These are phyloP conservation scores for Kluyveromyces sp. DNA, from an alignment of 1,139 yeast species.

Conservation along the genomic window DNA sequence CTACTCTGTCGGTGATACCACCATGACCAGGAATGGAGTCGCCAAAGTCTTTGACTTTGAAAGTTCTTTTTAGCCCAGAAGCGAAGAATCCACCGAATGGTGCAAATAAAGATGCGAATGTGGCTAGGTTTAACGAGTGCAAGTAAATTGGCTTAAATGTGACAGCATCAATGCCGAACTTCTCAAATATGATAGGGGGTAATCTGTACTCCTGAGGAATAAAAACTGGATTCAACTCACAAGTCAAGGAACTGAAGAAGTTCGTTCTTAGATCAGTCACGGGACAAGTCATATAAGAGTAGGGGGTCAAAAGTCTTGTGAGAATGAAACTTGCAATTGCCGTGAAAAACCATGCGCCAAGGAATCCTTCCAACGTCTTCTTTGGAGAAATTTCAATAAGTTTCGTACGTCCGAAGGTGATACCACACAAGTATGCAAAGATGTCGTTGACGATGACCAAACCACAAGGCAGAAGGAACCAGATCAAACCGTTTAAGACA, in stretches of 20 bases:
- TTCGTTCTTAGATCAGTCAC: slow-evolving; percentile 55
- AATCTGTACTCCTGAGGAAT: slow-evolving; percentile 68
- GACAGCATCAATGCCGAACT: slow-evolving; percentile 42
- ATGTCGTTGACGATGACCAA: slow-evolving; percentile 91
- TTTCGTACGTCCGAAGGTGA: slow-evolving; percentile 90
- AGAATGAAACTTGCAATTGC: slow-evolving; percentile 64
- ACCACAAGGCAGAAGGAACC: slow-evolving; percentile 91
- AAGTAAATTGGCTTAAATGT: slow-evolving; percentile 79
- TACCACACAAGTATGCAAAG: slow-evolving; percentile 95
- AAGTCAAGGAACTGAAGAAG: slow-evolving; percentile 55
- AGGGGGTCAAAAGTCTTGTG: slow-evolving; percentile 56
- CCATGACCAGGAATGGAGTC: slow-evolving; percentile 97
- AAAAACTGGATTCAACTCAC: slow-evolving; percentile 85
- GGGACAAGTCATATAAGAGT: slow-evolving; percentile 82
- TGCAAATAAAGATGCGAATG: slow-evolving; percentile 94
- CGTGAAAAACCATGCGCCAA: slow-evolving; percentile 97
- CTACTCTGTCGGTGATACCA: slow-evolving; percentile 95
- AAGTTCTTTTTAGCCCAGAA: slow-evolving; percentile 93
- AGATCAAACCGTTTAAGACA: slow-evolving; percentile 81
- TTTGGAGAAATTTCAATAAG: slow-evolving; percentile 92
- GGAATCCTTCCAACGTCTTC: slow-evolving; percentile 93
- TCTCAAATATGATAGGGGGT: slow-evolving; percentile 59
- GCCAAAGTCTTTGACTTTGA: slow-evolving; percentile 88
- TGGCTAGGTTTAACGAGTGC: slow-evolving; percentile 79
- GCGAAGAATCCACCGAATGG: slow-evolving; percentile 99